Conservation (phyloP, 176 grass and related monocot species). For the Hyparrhenia diplandra region DNA sequence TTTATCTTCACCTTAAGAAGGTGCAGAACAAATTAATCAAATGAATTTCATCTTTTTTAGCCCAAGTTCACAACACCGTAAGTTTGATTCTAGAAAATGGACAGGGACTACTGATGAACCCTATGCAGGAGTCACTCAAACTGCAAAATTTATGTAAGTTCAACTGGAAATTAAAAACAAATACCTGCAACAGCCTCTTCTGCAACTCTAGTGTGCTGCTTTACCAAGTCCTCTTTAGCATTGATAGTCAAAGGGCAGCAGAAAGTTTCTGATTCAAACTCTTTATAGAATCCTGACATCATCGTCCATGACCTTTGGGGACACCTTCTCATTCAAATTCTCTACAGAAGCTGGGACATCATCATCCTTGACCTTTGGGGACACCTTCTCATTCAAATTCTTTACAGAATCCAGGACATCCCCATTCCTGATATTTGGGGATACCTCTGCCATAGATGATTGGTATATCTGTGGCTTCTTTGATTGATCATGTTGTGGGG, state of each 20-base stretch:
- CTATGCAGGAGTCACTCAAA: not conserved
- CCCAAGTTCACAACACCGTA: not conserved
- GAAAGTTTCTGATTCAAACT: slow-evolving; percentile 83
- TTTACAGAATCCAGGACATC: slow-evolving; percentile 50
- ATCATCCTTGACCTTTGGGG: slow-evolving; percentile 24
- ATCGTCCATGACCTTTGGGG: slow-evolving; percentile 24
- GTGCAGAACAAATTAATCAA: not conserved
- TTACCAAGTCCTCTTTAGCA: slow-evolving; percentile 92
- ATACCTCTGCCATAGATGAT: slow-evolving; percentile 15
- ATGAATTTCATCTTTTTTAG: slow-evolving; percentile 2
- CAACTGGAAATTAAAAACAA: not conserved
- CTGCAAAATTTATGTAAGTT: not conserved
- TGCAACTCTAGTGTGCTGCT: slow-evolving; percentile 90
- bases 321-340: slow-evolving; percentile 58
- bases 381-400: slow-evolving; percentile 58
- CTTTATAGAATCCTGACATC: slow-evolving; percentile 57
- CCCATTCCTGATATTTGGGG: slow-evolving; percentile 23
- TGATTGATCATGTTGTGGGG: slow-evolving; percentile 29
- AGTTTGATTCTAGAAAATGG: slow-evolving; percentile 11
- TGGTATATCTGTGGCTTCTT: slow-evolving; percentile 14
- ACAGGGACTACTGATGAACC: not conserved
- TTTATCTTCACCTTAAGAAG: not conserved
- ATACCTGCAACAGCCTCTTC: slow-evolving; percentile 97
- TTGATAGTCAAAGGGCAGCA: slow-evolving; percentile 73
- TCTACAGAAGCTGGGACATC: slow-evolving; percentile 48